phyloP scores from a whole-genome alignment of 495 filamentous ascomycete species.

The Daldinia concentrica region DNA sequence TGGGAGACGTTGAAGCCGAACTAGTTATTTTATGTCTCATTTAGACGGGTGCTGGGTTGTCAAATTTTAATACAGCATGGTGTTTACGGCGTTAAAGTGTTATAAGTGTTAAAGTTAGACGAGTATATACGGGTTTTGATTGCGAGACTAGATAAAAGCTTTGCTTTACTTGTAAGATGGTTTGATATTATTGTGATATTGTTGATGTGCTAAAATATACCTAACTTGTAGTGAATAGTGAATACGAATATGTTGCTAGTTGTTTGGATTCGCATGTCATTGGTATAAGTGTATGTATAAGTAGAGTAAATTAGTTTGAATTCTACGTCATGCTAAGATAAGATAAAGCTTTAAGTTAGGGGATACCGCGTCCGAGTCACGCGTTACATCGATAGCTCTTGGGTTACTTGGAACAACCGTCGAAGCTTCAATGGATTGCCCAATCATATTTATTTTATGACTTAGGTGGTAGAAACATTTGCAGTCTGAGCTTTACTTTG shows the following conservation, averaged over 20 bases:
- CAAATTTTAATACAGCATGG: conserved; percentile 25
- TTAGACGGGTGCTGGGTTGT: conserved; percentile 7
- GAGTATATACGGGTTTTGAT: conserved; percentile 5
- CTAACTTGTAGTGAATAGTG: neutral
- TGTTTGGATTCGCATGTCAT: too few species aligned
- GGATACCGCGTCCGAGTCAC: conserved; percentile 19
- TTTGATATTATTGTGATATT: conserved; percentile 1
- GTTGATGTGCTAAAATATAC: neutral
- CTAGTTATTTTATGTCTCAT: conserved; percentile 23
- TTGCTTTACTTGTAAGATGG: neutral
- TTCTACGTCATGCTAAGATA: conserved; percentile 37
- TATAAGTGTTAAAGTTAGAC: conserved; percentile 3
- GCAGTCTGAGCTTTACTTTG: neutral
- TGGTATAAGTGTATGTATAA: neutral
- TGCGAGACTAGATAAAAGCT: conserved; percentile 3
- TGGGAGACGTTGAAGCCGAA: conserved; percentile 60
- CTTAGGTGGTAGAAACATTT: neutral
- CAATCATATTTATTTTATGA: conserved; percentile 5
- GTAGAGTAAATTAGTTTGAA: neutral
- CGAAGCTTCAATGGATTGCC: conserved; percentile 3
- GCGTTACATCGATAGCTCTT: conserved; percentile 5
- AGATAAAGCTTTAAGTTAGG: conserved; percentile 28
- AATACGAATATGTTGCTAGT: neutral
- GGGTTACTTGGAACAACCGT: neutral
- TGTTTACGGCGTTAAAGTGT: conserved; percentile 18